These are phyloP conservation scores for Euphorbia celastroides DNA, from an alignment of 441 rosid species.

Conservation along the genomic window DNA sequence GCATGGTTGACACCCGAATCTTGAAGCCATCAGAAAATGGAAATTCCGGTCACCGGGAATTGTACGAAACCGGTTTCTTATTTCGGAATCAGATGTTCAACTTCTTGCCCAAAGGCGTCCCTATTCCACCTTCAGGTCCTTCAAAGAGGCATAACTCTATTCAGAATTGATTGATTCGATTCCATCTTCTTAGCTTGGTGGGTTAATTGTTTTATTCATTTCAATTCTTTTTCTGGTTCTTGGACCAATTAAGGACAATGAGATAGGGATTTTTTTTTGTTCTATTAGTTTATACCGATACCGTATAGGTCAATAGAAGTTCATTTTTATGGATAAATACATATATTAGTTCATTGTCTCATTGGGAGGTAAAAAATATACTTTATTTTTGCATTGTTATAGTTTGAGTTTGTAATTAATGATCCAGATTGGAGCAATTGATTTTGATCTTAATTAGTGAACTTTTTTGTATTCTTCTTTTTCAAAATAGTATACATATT, in stretches of 20 bases:
- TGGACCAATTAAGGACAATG: not conserved
- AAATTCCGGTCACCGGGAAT: slow-evolving; percentile 21
- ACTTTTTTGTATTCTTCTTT: not conserved
- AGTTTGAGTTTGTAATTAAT: not conserved
- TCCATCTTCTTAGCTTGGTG: too few species aligned
- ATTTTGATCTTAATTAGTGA: not conserved
- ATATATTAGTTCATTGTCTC: slow-evolving; percentile 13
- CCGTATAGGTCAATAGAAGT: slow-evolving; percentile 24
- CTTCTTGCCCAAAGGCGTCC: slow-evolving; percentile 67
- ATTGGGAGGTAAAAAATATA: slow-evolving; percentile 7
- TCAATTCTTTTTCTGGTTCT: slow-evolving; percentile 6
- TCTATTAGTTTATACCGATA: slow-evolving; percentile 4
- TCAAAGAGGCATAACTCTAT: slow-evolving; percentile 67
- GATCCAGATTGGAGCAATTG: not conserved
- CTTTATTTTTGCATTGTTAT: not conserved
- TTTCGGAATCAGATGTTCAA: slow-evolving; percentile 40
- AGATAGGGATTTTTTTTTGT: not conserved
- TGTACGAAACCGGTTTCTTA: slow-evolving; percentile 34
- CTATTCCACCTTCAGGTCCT: slow-evolving; percentile 79
- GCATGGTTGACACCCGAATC: slow-evolving; percentile 7
- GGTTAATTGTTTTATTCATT: not conserved
- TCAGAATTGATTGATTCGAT: slow-evolving; percentile 19
- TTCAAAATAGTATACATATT: too few species aligned
- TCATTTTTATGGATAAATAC: too few species aligned
- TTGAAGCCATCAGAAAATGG: slow-evolving; percentile 1